Conservation (phyloP, 495 filamentous ascomycete species). For the Podospora appendiculata region DNA sequence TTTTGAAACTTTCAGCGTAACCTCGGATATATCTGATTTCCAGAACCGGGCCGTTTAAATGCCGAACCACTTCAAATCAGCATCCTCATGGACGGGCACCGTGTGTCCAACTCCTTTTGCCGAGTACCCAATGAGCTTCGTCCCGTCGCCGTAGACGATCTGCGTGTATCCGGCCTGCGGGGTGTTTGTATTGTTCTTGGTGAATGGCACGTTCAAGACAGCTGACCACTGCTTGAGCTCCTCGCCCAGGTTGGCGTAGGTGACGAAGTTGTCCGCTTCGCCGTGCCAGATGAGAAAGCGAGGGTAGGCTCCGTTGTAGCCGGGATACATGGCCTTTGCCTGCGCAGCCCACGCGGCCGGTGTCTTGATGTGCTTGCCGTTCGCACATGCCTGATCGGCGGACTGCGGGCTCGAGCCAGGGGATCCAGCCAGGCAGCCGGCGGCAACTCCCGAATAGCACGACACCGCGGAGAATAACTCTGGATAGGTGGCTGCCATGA, state of each 20-base stretch:
- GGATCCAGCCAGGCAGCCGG: constrained; percentile 30
- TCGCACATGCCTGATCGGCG: constrained; percentile 34
- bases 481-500: constrained; percentile 28
- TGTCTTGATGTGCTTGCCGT: constrained; percentile 24
- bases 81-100: constrained; percentile 29
- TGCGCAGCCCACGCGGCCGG: constrained; percentile 23
- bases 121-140: constrained; percentile 30
- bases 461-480: constrained; percentile 33
- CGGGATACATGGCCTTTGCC: constrained; percentile 23
- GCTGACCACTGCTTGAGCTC: constrained; percentile 36
- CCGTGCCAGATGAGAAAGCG: constrained; percentile 34
- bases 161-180: constrained; percentile 33
- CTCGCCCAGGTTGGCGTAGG: constrained; percentile 34
- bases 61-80: constrained; percentile 39
- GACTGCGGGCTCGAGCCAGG: constrained; percentile 25
- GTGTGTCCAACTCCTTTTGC: constrained; percentile 42
- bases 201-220: constrained; percentile 20
- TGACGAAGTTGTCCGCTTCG: constrained; percentile 24
- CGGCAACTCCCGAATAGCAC: constrained; percentile 31
- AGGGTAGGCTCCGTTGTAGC: constrained; percentile 27
- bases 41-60: too few relatives aligned
- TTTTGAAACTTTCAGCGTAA: too few relatives aligned
- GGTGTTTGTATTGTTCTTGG: constrained; percentile 22
- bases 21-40: too few relatives aligned
- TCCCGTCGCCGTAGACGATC: constrained; percentile 35